Evolutionary conservation across 2,329 filamentous ascomycete genomes (phyloP).

Genomic region (Aspergillus nomiae): DNA sequence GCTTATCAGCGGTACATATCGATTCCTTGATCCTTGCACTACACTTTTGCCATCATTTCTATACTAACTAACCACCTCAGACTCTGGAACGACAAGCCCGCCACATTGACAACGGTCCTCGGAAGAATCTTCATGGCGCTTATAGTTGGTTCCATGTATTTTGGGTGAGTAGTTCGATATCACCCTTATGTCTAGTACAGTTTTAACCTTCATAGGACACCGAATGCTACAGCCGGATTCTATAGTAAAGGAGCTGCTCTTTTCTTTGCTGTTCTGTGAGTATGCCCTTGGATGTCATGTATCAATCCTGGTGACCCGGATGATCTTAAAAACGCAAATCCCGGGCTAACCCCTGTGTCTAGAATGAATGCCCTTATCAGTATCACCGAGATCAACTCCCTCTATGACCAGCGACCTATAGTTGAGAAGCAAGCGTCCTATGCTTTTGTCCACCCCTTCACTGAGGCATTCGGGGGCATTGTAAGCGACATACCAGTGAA

Average conservation of each 20-base stretch:
- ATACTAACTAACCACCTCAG: constrained; percentile 39
- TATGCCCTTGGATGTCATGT: constrained; percentile 53
- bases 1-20: constrained; percentile 65
- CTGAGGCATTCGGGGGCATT: constrained; percentile 84
- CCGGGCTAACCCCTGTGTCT: neutral
- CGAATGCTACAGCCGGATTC: constrained; percentile 68
- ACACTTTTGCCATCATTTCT: neutral
- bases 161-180: constrained; percentile 21
- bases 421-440: constrained; percentile 90
- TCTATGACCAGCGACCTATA: constrained; percentile 87
- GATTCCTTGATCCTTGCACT: neutral
- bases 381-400: constrained; percentile 75
- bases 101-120: constrained; percentile 66
- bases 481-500: constrained; percentile 86
- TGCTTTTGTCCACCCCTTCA: constrained; percentile 85
- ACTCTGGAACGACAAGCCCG: constrained; percentile 71
- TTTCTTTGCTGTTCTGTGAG: constrained; percentile 86
- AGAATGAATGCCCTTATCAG: constrained; percentile 60
- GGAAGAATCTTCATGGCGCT: constrained; percentile 75
- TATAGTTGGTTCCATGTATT: constrained; percentile 66
- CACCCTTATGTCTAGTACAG: neutral
- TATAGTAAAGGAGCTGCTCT: constrained; percentile 76
- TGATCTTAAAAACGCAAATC: neutral
- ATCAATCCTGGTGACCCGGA: constrained; percentile 61
- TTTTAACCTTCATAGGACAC: constrained; percentile 66